These are phyloP conservation scores for Circinella umbellata DNA, from an alignment of 371 early-diverging fungal genomes.

Conservation along the genomic window DNA sequence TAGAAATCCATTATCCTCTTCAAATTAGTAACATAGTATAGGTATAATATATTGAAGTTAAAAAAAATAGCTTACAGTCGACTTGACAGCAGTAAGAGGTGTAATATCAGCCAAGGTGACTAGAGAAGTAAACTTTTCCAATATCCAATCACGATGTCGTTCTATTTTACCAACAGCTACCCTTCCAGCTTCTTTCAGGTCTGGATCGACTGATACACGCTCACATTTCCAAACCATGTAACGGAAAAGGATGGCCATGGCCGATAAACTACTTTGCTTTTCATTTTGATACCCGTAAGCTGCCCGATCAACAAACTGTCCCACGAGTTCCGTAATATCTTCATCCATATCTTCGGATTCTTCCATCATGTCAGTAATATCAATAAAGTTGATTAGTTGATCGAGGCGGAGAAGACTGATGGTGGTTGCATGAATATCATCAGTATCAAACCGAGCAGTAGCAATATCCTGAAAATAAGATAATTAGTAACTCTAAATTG, in stretches of 20 bases:
- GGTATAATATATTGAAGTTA: neutral
- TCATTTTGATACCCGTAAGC: conserved; percentile 37
- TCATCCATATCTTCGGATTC: conserved; percentile 40
- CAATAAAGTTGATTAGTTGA: conserved; percentile 36
- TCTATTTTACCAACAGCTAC: conserved; percentile 26
- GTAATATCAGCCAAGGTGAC: conserved; percentile 29
- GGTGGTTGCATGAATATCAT: conserved; percentile 48
- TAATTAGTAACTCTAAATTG: no score
- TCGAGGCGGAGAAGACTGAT: conserved; percentile 47
- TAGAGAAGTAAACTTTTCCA: conserved; percentile 32
- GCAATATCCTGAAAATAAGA: conserved; percentile 40
- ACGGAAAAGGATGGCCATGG: conserved; percentile 44
- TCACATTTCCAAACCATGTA: conserved; percentile 51
- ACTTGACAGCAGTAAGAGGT: conserved; percentile 28
- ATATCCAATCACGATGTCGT: conserved; percentile 39
- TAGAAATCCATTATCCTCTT: neutral
- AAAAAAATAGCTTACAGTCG: conserved; percentile 16
- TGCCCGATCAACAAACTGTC: conserved; percentile 40
- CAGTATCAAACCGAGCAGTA: conserved; percentile 37
- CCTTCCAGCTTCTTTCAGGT: conserved; percentile 12
- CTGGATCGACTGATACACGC: conserved; percentile 22
- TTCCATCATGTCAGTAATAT: conserved; percentile 43
- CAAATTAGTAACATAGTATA: neutral
- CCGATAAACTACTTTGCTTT: conserved; percentile 34
- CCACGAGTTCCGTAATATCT: conserved; percentile 32